phyloP scores from a whole-genome alignment of 805 yeast genomes.

The Maudiozyma pseudohumilis region DNA sequence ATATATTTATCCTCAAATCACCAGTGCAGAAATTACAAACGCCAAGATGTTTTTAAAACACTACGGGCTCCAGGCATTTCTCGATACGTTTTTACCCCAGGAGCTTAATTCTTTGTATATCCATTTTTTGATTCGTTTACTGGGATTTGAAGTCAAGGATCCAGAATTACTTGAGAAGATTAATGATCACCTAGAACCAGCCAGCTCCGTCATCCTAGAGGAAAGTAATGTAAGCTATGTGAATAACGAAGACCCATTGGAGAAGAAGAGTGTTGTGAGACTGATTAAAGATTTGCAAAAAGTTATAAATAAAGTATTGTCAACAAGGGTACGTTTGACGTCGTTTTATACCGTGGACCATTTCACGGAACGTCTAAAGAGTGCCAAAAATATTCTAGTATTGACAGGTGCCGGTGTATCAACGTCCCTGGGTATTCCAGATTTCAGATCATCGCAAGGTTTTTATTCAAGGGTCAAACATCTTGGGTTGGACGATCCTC shows the following conservation, averaged over 20 bases:
- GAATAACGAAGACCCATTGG: conserved; percentile 29
- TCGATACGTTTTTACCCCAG: conserved; percentile 52
- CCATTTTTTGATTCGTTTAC: conserved; percentile 42
- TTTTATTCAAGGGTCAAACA: conserved; percentile 60
- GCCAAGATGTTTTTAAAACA: conserved; percentile 47
- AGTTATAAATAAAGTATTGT: conserved; percentile 54
- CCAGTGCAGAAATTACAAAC: conserved; percentile 36
- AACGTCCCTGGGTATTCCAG: conserved; percentile 84
- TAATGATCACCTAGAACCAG: conserved; percentile 11
- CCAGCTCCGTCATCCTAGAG: conserved; percentile 8
- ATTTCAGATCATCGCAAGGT: conserved; percentile 83
- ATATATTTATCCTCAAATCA: conserved; percentile 29
- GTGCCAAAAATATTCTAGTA: conserved; percentile 54
- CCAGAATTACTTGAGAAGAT: conserved; percentile 27
- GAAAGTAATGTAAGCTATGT: conserved; percentile 10
- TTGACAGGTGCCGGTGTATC: conserved; percentile 92
- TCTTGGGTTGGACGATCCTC: conserved; percentile 75
- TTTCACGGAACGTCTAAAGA: conserved; percentile 42
- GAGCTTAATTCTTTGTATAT: conserved; percentile 51
- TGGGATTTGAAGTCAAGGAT: conserved; percentile 48
- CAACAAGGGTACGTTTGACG: conserved; percentile 45
- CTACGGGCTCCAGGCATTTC: conserved; percentile 50
- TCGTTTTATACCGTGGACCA: conserved; percentile 50
- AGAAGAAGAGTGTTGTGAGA: conserved; percentile 37
- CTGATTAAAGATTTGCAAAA: conserved; percentile 45